Evolutionary conservation across 108 stramenopile genomes (phyloP), one percentile per base, ranked within the genome.

Genomic region (Skeletonema menzelii): DNA sequence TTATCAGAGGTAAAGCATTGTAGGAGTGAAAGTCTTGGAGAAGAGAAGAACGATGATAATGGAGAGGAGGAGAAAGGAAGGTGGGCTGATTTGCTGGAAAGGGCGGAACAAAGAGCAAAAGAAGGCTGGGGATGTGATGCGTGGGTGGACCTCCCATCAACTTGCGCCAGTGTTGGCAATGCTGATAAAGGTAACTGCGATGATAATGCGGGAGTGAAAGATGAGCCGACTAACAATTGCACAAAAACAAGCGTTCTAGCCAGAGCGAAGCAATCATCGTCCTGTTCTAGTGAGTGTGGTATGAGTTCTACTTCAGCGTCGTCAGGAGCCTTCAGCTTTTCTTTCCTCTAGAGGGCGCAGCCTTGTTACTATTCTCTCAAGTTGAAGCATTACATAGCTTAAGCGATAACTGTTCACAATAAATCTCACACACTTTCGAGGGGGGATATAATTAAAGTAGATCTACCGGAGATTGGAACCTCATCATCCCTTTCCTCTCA

Each of bases 61-160:
- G 40, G 26, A 14, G 53, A 63, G 12, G 40, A 20, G 46, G 24
- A 56, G 13, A 58, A 81, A 55, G 61, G 81, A 26, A 68, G 77
- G 26, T 82, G 86, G 62, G 75, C 78, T 3, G 71, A 83, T 35
- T 74, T 86, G n/a, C 66, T 89, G 70, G 60, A 82, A 62, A 57
- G 49, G 75, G 73, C 81, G 20, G 61, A 84, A 65, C 66, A 56
- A 2, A 57, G 70, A 24, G 40, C 83, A 10, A 83, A 85, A 61
- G 38, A 66, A 22, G 87, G 82, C 3, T 95, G 93, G 93, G 78
- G 81, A 8, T 95, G 93, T 62, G 75, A 72, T 15, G 89, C 93
- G 3, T 95, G 93, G 93, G 77, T 70, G 26, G 88, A 89, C 67
- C 46, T 72, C 22, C 22, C 22, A n/a, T 53, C 58, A 15, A 24